Evolutionary conservation across 371 early-diverging fungal genomes (phyloP).

Genomic region (Paramicrosporidium saccamoebae): DNA sequence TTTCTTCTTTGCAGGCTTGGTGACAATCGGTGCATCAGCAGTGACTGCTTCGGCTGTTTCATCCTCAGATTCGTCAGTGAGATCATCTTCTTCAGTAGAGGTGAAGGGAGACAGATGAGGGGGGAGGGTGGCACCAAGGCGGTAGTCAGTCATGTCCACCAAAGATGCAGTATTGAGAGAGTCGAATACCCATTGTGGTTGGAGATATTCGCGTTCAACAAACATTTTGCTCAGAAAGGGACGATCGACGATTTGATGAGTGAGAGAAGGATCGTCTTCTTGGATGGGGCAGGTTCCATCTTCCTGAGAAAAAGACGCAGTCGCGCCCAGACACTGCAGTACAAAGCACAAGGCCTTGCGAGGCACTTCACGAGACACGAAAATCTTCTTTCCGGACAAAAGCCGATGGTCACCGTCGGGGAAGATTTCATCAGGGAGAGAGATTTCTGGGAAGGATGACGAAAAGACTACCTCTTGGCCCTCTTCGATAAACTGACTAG

Average conservation of each 20-base stretch:
- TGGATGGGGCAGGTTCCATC: conserved; percentile 41
- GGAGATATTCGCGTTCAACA: conserved; percentile 36
- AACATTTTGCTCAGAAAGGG: conserved; percentile 24
- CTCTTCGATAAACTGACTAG: too few relatives aligned
- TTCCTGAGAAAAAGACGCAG: too few relatives aligned
- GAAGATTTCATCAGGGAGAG: conserved; percentile 6
- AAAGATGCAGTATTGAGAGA: conserved; percentile 50
- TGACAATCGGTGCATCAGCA: conserved; percentile 4
- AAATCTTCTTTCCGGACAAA: conserved; percentile 42
- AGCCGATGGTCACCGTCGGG: conserved; percentile 17
- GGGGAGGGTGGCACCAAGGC: conserved; percentile 44
- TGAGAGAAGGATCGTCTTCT: conserved; percentile 41
- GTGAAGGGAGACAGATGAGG: conserved; percentile 83
- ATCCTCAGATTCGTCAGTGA: conserved; percentile 22
- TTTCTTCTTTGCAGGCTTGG: conserved; percentile 19
- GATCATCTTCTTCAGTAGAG: too few relatives aligned
- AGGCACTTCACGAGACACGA: conserved; percentile 74
- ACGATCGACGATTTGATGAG: conserved; percentile 60
- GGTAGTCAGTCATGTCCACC: conserved; percentile 25
- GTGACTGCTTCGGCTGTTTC: conserved; percentile 11
- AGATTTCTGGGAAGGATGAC: background rate
- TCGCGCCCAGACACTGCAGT: conserved; percentile 65
- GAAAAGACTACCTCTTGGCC: too few relatives aligned
- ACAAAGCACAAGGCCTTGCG: conserved; percentile 66
- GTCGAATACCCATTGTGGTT: conserved; percentile 95